Evolutionary conservation across 768 basidiomycete genomes (phyloP).

Genomic region (Calocybe gangraenosa): DNA sequence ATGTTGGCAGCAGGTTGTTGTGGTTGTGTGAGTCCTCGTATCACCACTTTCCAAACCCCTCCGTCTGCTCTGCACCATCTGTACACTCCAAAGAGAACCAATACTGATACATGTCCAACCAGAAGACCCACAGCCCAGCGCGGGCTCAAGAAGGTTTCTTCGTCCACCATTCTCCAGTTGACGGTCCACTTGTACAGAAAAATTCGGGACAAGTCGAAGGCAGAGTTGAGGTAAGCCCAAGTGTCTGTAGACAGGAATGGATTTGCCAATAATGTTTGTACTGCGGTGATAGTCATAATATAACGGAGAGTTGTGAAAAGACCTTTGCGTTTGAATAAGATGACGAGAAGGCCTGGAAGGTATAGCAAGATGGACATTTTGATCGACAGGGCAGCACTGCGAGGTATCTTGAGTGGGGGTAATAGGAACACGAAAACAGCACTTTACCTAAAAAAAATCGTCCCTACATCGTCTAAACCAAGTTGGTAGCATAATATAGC

Average conservation of each 20-base stretch:
- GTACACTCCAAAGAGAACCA: conserved; percentile 64
- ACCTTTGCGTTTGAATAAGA: conserved; percentile 75
- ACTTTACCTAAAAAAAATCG: conserved; percentile 69
- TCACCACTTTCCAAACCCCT: conserved; percentile 54
- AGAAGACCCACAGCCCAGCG: conserved; percentile 62
- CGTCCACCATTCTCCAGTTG: conserved; percentile 89
- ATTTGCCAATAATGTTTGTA: conserved; percentile 60
- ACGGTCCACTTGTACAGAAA: conserved; percentile 98
- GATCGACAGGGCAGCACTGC: conserved; percentile 77
- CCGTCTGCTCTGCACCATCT: conserved; percentile 79
- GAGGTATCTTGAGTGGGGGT: conserved; percentile 8
- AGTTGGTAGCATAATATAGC: conserved; percentile 64
- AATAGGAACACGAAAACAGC: not conserved
- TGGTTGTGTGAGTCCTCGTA: conserved; percentile 50
- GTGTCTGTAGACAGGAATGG: conserved; percentile 66
- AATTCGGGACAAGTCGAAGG: conserved; percentile 84
- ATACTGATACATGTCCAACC: conserved; percentile 53
- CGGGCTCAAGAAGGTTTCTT: conserved; percentile 68
- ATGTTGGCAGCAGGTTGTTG: conserved; percentile 44
- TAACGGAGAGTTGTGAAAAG: conserved; percentile 48
- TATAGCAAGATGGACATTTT: conserved; percentile 96
- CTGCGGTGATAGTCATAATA: conserved; percentile 38
- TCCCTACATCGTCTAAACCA: conserved; percentile 57
- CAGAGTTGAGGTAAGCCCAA: conserved; percentile 62
- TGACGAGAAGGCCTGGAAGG: conserved; percentile 80